These are phyloP conservation scores for Mycena metata DNA, from an alignment of 768 basidiomycete genomes.

Conservation along the genomic window DNA sequence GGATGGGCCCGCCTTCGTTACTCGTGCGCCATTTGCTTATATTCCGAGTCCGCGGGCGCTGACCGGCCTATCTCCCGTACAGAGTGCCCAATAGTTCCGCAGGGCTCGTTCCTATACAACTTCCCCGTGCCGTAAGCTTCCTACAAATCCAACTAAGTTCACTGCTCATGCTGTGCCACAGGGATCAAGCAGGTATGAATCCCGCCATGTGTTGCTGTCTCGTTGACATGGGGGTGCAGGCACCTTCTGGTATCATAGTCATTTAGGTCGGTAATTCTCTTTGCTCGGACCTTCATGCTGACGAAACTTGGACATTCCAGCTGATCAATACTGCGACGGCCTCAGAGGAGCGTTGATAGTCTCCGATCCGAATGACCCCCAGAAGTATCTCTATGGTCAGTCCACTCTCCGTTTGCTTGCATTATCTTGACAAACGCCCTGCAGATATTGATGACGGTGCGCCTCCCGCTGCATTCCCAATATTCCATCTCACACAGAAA, in stretches of 20 bases:
- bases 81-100: constrained; percentile 62
- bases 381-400: constrained; percentile 46
- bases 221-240: constrained; percentile 42
- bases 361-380: constrained; percentile 55
- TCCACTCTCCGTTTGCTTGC: too few relatives aligned
- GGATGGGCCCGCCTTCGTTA: constrained; percentile 58
- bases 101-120: constrained; percentile 57
- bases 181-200: constrained; percentile 15
- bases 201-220: neutral
- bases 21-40: neutral
- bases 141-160: too few relatives aligned
- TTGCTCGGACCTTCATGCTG: constrained; percentile 31
- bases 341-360: constrained; percentile 44
- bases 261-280: constrained; percentile 50
- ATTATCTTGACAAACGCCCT: neutral
- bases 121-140: constrained; percentile 47
- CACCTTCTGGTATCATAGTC: constrained; percentile 57
- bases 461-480: neutral
- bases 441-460: constrained; percentile 51
- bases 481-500: neutral
- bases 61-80: constrained; percentile 33
- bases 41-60: constrained; percentile 39
- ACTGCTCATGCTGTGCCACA: neutral
- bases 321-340: constrained; percentile 59
- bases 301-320: constrained; percentile 16